Evolutionary conservation across 208 protist species (phyloP), one percentile per base, ranked within the genome.

Genomic region (Herpetomonas samuelpessoai): DNA sequence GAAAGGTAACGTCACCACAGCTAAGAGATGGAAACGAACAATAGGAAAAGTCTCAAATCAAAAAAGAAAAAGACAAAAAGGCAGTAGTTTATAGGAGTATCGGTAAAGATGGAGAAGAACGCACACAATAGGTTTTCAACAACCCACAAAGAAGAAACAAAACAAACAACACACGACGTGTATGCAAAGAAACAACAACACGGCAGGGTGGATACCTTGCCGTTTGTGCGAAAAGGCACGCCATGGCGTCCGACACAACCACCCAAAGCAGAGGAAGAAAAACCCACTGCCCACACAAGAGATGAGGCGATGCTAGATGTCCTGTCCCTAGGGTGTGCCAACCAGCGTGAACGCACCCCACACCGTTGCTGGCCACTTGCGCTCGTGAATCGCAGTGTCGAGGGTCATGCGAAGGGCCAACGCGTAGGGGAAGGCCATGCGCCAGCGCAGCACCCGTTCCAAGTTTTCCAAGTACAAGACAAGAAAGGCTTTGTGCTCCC

Each of bases 281-380:
- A n/a, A n/a, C n/a, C n/a, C n/a, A n/a, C n/a, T n/a, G n/a, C n/a
- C n/a, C n/a, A n/a, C n/a, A n/a, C n/a, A n/a, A n/a, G n/a, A n/a
- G n/a, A n/a, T n/a, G n/a, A n/a, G n/a, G n/a, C n/a, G n/a, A n/a
- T n/a, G n/a, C n/a, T n/a, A n/a, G n/a, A n/a, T n/a, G n/a, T n/a
- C n/a, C n/a, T 41, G 46, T 18, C 26, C 2, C 76, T 76, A 95
- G 27, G 88, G 72, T 12, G 77, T 68, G 6, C 88, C 89, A 18
- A 95, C 44, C 10, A 95, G 54, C 18, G 89, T 93, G 57, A 95
- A 83, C 24, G 83, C 68, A 25, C 64, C 57, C 83, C 89, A 93
- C 51, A 88, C 74, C 16, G 55, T 64, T 0, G 71, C 54, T n/a
- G 74, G 62, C 62, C 82, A 70, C 16, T 61, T 53, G 12, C 35